Percentiles rank a stretch among this genome's conserved stretches.
Evolutionary conservation across 768 basidiomycete genomes (phyloP).

Genomic region (Mycena polygramma): DNA sequence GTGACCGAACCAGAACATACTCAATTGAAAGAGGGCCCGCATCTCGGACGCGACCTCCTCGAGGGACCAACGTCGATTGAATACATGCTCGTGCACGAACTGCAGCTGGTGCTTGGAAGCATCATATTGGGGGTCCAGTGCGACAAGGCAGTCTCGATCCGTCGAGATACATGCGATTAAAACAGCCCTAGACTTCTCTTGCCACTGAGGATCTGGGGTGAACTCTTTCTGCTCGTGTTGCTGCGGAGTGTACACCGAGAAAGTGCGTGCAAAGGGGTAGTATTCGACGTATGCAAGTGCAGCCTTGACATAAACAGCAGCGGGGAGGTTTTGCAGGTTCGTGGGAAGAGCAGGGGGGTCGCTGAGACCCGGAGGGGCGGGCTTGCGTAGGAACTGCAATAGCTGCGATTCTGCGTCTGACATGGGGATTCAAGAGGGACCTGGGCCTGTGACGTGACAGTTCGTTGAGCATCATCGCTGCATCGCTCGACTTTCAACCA

Average conservation of each 20-base stretch:
- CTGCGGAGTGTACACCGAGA: not conserved
- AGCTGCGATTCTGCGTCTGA: too few relatives aligned
- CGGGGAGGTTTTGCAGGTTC: slow-evolving; percentile 6
- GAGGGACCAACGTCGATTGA: slow-evolving; percentile 8
- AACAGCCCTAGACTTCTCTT: slow-evolving; percentile 3
- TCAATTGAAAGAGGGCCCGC: slow-evolving; percentile 5
- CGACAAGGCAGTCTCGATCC: slow-evolving; percentile 7
- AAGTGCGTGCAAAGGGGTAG: slow-evolving; percentile 9
- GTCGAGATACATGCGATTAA: not conserved
- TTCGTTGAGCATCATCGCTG: too few relatives aligned
- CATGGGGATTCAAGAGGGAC: too few relatives aligned
- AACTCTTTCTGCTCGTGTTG: not conserved
- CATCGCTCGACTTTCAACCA: slow-evolving; percentile 38
- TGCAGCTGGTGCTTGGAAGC: slow-evolving; percentile 9
- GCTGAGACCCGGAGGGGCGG: not conserved
- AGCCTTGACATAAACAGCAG: slow-evolving; percentile 4
- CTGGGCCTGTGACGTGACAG: too few relatives aligned
- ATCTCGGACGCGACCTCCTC: slow-evolving; percentile 21
- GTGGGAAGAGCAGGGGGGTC: slow-evolving; percentile 11
- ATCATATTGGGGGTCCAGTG: slow-evolving; percentile 12
- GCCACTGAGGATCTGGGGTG: slow-evolving; percentile 10
- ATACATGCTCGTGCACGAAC: not conserved
- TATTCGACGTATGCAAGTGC: not conserved
- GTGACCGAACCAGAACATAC: slow-evolving; percentile 20
- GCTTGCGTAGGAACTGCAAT: too few relatives aligned